Conservation (phyloP, 2,329 filamentous ascomycete species). For the Penicillium sp. region DNA sequence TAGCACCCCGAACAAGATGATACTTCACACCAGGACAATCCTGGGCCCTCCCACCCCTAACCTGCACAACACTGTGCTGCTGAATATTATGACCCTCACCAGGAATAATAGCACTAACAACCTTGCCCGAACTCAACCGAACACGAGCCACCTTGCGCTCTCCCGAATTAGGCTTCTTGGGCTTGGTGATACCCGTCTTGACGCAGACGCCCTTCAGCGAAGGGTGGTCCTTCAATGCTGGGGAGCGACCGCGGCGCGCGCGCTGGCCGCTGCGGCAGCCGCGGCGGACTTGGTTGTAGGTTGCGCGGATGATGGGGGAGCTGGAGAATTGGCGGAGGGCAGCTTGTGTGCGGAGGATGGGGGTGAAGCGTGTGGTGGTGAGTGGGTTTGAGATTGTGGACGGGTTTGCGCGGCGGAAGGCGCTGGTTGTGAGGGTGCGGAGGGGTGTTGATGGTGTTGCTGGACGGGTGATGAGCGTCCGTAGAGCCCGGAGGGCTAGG, state of each 20-base stretch:
- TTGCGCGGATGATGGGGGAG: conserved; percentile 64
- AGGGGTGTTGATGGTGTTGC: conserved; percentile 26
- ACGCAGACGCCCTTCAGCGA: conserved; percentile 95
- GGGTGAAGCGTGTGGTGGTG: conserved; percentile 34
- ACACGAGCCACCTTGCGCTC: conserved; percentile 96
- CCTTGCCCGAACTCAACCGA: conserved; percentile 81
- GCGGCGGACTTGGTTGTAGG: conserved; percentile 74
- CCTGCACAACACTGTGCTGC: conserved; percentile 96
- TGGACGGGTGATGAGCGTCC: conserved; percentile 41
- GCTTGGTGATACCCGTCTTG: conserved; percentile 89
- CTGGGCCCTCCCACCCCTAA: conserved; percentile 90
- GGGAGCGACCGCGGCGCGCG: conserved; percentile 85
- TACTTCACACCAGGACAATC: conserved; percentile 99
- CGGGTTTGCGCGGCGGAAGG: conserved; percentile 22
- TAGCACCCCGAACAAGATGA: conserved; percentile 84
- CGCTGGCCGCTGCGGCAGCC: conserved; percentile 80
- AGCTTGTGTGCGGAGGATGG: conserved; percentile 39
- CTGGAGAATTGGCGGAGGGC: conserved; percentile 60
- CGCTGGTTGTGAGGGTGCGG: conserved; percentile 31
- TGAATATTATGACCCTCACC: conserved; percentile 99
- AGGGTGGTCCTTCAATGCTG: conserved; percentile 77
- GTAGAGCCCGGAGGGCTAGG: conserved; percentile 44
- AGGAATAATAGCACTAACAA: conserved; percentile 92
- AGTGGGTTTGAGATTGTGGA: conserved; percentile 23
- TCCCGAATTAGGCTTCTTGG: conserved; percentile 98